Evolutionary conservation across 805 yeast genomes (phyloP).

Genomic region (Cephaloascus fragrans): DNA sequence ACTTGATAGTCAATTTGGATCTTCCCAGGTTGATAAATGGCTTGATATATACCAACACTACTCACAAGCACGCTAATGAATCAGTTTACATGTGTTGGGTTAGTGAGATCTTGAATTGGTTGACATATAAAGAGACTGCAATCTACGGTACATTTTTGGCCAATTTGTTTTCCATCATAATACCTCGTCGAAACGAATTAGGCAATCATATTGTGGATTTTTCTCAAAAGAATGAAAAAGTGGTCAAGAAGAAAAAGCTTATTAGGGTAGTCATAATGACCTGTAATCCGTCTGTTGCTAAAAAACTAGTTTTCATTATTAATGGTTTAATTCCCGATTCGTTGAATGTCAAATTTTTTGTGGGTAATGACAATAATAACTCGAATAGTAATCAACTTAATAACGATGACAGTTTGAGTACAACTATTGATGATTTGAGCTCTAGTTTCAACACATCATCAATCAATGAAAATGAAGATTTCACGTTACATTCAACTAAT

Average conservation of each 20-base stretch:
- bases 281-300: slow-evolving; percentile 50
- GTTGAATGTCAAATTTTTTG: too few relatives aligned
- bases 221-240: too few relatives aligned
- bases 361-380: too few relatives aligned
- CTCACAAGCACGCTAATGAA: slow-evolving; percentile 20
- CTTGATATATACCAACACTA: slow-evolving; percentile 2
- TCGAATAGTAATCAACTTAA: too few relatives aligned
- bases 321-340: slow-evolving; percentile 44
- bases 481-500: too few relatives aligned
- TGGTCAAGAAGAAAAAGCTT: slow-evolving; percentile 16
- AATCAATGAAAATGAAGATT: too few relatives aligned
- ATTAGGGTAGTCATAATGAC: slow-evolving; percentile 47
- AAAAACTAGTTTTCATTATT: slow-evolving; percentile 43
- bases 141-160: slow-evolving; percentile 19
- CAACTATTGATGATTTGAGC: too few relatives aligned
- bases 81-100: too few relatives aligned
- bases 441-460: too few relatives aligned
- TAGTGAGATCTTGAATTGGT: slow-evolving; percentile 31
- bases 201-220: too few relatives aligned
- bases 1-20: neutral
- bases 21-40: slow-evolving; percentile 12
- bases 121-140: slow-evolving; percentile 31
- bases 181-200: too few relatives aligned
- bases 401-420: too few relatives aligned
- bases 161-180: slow-evolving; percentile 23